Conservation (phyloP, 2,329 filamentous ascomycete species). For the Alternaria sp. region DNA sequence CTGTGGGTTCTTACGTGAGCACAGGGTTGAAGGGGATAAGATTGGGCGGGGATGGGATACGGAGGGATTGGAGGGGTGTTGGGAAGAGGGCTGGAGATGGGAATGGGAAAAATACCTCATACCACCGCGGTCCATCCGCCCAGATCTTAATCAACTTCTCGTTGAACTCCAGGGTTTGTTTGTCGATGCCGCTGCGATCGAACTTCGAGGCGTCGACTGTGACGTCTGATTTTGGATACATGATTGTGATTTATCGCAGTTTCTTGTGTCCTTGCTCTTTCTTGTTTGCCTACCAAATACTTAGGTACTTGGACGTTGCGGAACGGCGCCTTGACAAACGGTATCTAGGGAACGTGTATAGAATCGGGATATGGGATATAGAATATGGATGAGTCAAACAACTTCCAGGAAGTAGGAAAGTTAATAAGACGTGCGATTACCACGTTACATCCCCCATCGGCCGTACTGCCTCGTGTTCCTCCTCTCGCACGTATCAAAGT, state of each 20-base stretch:
- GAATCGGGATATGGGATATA: no score
- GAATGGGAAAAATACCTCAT: conserved; percentile 48
- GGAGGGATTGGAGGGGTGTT: not conserved
- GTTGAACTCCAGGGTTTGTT: conserved; percentile 55
- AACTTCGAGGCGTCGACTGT: conserved; percentile 54
- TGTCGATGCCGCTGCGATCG: conserved; percentile 47
- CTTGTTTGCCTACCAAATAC: not conserved
- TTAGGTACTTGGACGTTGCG: not conserved
- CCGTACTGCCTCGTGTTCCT: not conserved
- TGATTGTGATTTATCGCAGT: conserved; percentile 3
- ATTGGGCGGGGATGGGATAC: not conserved
- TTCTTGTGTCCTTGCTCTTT: not conserved
- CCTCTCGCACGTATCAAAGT: not conserved
- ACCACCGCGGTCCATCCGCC: conserved; percentile 58
- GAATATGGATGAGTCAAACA: no score
- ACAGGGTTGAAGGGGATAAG: not conserved
- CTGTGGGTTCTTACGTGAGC: conserved; percentile 9
- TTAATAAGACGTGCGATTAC: not conserved
- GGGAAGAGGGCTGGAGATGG: not conserved
- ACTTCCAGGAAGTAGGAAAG: no score
- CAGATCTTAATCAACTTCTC: conserved; percentile 52
- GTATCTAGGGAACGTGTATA: no score
- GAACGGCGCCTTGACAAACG: accelerated
- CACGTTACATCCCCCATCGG: not conserved
- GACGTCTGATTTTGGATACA: conserved; percentile 50